These are phyloP conservation scores for Tylopilus sp. DNA, from an alignment of 1,284 basidiomycete species.

Conservation along the genomic window DNA sequence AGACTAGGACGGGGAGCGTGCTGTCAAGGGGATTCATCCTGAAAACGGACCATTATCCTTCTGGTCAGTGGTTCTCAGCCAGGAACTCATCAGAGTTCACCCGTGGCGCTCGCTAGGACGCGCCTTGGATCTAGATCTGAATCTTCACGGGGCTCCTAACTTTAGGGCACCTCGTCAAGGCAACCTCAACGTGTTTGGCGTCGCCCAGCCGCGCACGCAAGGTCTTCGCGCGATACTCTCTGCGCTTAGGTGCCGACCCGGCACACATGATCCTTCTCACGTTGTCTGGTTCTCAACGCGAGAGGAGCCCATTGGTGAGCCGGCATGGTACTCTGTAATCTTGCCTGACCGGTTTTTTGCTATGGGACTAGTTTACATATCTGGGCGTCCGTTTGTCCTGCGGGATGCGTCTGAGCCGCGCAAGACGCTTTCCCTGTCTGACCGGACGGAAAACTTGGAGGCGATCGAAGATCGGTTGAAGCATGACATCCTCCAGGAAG, in stretches of 20 bases:
- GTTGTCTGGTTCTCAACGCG: conserved; percentile 84
- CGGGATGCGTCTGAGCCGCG: conserved; percentile 86
- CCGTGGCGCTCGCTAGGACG: conserved; percentile 50
- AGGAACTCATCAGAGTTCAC: conserved; percentile 4
- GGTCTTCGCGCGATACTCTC: conserved; percentile 91
- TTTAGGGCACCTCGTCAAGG: conserved; percentile 79
- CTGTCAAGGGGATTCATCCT: conserved; percentile 86
- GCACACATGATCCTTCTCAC: conserved; percentile 54
- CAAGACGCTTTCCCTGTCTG: conserved; percentile 77
- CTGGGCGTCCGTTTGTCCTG: conserved; percentile 93
- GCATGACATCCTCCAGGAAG: conserved; percentile 90
- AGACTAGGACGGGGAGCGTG: conserved; percentile 83
- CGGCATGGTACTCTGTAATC: neutral
- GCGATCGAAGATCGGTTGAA: conserved; percentile 91
- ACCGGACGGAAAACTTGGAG: conserved; percentile 92
- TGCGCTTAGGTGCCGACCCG: conserved; percentile 75
- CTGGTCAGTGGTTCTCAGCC: conserved; percentile 43
- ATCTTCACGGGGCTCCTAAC: conserved; percentile 92
- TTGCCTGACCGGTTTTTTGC: neutral
- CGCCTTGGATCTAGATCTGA: conserved; percentile 86
- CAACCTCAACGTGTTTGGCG: conserved; percentile 84
- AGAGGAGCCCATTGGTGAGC: conserved; percentile 74
- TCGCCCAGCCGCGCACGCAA: conserved; percentile 91
- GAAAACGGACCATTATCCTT: conserved; percentile 91
- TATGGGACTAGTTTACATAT: conserved; percentile 66